A percentile compares a stretch with the other conserved stretches of the same genome.
Evolutionary conservation across 2,329 filamentous ascomycete genomes (phyloP).

Genomic region (Tolypocladium nubicola): DNA sequence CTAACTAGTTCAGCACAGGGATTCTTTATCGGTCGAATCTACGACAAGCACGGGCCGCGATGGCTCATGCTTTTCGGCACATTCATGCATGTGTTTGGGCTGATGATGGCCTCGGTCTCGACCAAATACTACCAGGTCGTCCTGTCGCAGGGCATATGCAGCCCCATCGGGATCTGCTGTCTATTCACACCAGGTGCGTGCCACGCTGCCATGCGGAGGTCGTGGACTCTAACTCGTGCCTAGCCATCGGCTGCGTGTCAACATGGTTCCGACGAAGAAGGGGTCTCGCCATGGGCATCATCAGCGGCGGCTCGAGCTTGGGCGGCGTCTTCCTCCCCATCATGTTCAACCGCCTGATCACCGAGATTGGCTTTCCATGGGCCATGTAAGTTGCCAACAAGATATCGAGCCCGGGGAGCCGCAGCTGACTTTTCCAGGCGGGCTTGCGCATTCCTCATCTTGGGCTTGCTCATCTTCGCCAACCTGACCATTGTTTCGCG

Average conservation of each 20-base stretch:
- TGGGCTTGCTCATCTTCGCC: conserved; percentile 20
- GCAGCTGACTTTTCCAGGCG: conserved; percentile 7
- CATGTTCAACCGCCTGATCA: conserved; percentile 24
- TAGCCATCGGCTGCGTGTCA: conserved; percentile 18
- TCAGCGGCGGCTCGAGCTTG: conserved; percentile 23
- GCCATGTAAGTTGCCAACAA: conserved; percentile 13
- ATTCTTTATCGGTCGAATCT: conserved; percentile 22
- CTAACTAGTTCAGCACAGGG: conserved; percentile 8
- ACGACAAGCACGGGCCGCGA: conserved; percentile 52
- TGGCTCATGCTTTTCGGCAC: conserved; percentile 41
- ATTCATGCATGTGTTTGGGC: conserved; percentile 45
- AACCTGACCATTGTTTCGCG: conserved; percentile 21
- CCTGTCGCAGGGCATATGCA: conserved; percentile 26
- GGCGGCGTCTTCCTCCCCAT: conserved; percentile 31
- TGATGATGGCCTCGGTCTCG: conserved; percentile 52
- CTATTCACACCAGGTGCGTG: conserved; percentile 20
- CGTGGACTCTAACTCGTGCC: background rate
- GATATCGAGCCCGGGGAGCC: too few species aligned
- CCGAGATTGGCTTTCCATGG: conserved; percentile 26
- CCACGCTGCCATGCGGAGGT: background rate
- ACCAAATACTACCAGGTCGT: conserved; percentile 30
- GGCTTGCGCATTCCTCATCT: conserved; percentile 24
- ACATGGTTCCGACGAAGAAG: conserved; percentile 24
- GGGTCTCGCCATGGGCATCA: conserved; percentile 23
- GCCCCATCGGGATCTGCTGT: conserved; percentile 22